These are phyloP conservation scores for Tuber calosporum DNA, from an alignment of 495 filamentous ascomycete species.

Conservation along the genomic window DNA sequence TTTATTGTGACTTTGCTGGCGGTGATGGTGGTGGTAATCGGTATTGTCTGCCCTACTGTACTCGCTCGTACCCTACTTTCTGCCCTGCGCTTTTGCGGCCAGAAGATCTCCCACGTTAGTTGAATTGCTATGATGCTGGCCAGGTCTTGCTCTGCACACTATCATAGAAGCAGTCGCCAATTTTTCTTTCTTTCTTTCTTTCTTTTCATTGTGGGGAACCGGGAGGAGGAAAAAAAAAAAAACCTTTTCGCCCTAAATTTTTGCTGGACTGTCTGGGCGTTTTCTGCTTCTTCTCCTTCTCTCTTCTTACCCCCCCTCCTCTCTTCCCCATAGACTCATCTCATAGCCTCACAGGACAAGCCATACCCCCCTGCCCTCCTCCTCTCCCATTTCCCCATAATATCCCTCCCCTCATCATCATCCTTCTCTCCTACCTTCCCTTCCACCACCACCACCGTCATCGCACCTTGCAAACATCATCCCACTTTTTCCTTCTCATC, in stretches of 20 bases:
- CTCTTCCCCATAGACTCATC: background rate
- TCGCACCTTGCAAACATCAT: background rate
- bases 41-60: too few species aligned
- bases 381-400: conserved; percentile 39
- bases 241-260: background rate
- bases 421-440: conserved; percentile 1
- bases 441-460: conserved; percentile 20
- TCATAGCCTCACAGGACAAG: conserved; percentile 34
- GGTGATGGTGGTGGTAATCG: background rate
- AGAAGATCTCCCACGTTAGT: background rate
- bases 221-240: background rate
- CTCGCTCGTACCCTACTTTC: too few species aligned
- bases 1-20: background rate
- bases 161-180: too few species aligned
- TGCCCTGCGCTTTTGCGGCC: too few species aligned
- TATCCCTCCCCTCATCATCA: conserved; percentile 34
- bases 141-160: too few species aligned
- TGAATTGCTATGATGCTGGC: background rate
- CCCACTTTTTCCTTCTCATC: background rate
- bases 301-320: background rate
- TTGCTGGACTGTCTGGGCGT: background rate
- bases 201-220: background rate
- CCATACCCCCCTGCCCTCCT: conserved; percentile 48
- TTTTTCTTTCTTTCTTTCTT: too few species aligned
- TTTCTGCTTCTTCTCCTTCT: too few species aligned